phyloP scores from a whole-genome alignment of 2,329 filamentous ascomycete genomes.

The Neocucurbitaria cava region DNA sequence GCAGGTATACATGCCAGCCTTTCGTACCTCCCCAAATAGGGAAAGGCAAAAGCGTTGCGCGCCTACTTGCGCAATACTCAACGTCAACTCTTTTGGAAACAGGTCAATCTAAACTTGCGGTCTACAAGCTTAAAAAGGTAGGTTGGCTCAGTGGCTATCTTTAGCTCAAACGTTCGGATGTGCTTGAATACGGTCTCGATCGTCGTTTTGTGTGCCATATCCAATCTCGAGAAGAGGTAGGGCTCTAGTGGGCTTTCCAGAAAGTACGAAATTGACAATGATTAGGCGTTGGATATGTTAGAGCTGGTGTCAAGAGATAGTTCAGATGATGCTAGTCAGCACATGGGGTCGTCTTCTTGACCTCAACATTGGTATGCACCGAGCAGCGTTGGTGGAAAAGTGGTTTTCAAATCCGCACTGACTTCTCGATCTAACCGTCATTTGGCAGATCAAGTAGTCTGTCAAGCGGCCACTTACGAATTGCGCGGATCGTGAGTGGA shows the following conservation, averaged over 20 bases:
- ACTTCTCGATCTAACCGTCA: conserved; percentile 16
- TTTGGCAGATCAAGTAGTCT: conserved; percentile 34
- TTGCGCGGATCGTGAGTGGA: conserved; percentile 36
- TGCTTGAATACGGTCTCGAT: background rate
- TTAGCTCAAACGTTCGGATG: conserved; percentile 1
- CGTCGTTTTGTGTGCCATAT: background rate
- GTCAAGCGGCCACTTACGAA: conserved; percentile 49
- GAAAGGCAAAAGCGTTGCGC: background rate
- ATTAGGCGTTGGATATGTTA: background rate
- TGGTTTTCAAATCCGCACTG: background rate
- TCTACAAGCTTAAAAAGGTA: background rate
- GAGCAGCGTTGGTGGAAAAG: background rate
- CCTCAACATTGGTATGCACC: background rate
- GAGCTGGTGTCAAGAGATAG: background rate
- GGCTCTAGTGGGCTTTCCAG: background rate
- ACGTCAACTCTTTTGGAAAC: background rate
- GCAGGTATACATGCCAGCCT: conserved; percentile 15
- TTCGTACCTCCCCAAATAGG: conserved; percentile 1
- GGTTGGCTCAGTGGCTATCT: background rate
- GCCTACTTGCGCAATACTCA: background rate
- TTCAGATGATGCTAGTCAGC: background rate
- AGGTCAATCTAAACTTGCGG: background rate
- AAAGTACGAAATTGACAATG: background rate
- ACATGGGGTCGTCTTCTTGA: background rate
- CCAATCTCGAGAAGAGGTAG: background rate